Percentiles rank a stretch among this genome's conserved stretches.
These are phyloP conservation scores for Triticum aestivum DNA, from an alignment of 176 grass and related monocot genomes.

Conservation along the genomic window IWGSC_CS_RefSeq_v2.1 NC_057805.1:105433717-105434216, in stretches of 20 bases:
- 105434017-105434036: neutral
- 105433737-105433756: conserved; percentile 23
- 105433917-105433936: conserved; percentile 10
- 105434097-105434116: neutral
- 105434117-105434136: too few relatives aligned
- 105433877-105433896: neutral
- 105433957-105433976: neutral
- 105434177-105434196: too few relatives aligned
- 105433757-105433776: conserved; percentile 6
- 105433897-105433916: neutral
- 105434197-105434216: too few relatives aligned
- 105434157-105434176: too few relatives aligned
- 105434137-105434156: too few relatives aligned
- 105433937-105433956: neutral
- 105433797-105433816: conserved; percentile 24
- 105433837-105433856: neutral
- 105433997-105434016: neutral
- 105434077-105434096: neutral
- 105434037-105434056: neutral
- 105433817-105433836: conserved; percentile 27
- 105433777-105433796: neutral
- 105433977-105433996: neutral
- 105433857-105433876: neutral
- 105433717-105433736: conserved; percentile 28
- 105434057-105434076: neutral